Percentiles rank a stretch among this genome's conserved stretches.
Evolutionary conservation across 257 asterid genomes (phyloP).

Genomic region (Ophiorrhiza pumila): DNA sequence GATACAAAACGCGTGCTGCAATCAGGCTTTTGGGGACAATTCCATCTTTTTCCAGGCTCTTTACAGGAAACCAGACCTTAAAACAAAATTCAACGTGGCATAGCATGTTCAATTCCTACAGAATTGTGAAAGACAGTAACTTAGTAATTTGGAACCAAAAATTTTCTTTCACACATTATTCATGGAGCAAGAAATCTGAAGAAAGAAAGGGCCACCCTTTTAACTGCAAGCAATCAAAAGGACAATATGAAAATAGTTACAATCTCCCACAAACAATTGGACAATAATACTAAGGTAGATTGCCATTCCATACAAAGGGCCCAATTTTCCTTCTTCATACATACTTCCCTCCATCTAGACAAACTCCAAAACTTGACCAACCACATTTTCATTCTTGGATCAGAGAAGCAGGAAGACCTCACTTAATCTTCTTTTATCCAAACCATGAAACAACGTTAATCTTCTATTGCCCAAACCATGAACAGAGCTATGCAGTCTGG

Average conservation of each 20-base stretch:
- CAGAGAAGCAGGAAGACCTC: neutral
- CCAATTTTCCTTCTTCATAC: neutral
- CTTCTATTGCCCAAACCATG: too few relatives aligned
- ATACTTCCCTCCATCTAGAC: neutral
- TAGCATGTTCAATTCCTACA: conserved; percentile 43
- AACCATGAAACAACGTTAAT: neutral
- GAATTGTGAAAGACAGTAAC: neutral
- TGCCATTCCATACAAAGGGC: neutral
- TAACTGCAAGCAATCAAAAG: neutral
- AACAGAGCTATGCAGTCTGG: neutral
- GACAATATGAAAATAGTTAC: neutral
- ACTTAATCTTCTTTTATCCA: neutral
- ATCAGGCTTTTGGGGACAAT: conserved; percentile 37
- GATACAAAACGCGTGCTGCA: conserved; percentile 35
- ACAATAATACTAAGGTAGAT: neutral
- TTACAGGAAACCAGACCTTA: conserved; percentile 38
- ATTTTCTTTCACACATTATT: neutral
- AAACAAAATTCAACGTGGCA: conserved; percentile 24
- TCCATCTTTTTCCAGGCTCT: conserved; percentile 26
- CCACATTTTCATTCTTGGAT: neutral
- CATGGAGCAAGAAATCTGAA: neutral
- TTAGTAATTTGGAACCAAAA: conserved; percentile 1
- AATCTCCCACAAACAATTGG: neutral
- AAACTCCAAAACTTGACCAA: neutral
- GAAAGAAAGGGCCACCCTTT: neutral